Base-by-base conservation (phyloP, 2,329 filamentous ascomycete species). In the Phialophora chinensis region DNA sequence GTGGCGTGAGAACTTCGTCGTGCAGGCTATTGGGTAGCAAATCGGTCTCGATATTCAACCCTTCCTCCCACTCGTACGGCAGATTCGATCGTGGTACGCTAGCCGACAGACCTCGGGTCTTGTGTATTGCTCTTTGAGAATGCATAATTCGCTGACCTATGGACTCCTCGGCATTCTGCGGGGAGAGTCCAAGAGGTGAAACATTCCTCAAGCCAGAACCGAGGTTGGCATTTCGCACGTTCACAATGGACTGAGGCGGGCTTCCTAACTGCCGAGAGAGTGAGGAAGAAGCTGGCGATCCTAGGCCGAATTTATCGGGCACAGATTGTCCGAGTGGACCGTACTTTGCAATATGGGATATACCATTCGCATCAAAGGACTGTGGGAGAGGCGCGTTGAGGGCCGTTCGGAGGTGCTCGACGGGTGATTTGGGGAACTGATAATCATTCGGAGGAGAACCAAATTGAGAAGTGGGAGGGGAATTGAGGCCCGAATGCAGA, bases 351-450 rank as follows among this genome's bases (percentile, higher is more conserved):
- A 92, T 93, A 77, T 94, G 91, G 11, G 93, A 97, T 61, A 97
- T 91, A 58, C 93, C 94, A 75, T 97, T 95, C 73, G 93, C 96
- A 79, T 98, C 95, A 77, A 98, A 97, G 0, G 94, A 98, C 8
- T 93, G 92, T 1, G 95, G 95, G 8, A 98, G 86, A 17, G 92
- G 93, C 2, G 93, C 95, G 80, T 98, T 94, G 69, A 97, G 86
- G 14, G 96, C 91, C n/a, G 91, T 95, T 61, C 87, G 87, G n/a
- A 69, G 62, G 72, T 84, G 85, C 60, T 87, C 87, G 58, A 86
- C 86, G 0, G 93, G 92, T 14, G 93, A 96, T 60, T 95, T 86
- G 27, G 91, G 91, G 47, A 93, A 84, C n/a, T 91, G 88, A 66
- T 90, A 86, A 62, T 90, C 87, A 72, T 93, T 91, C 60, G 90